Conservation (phyloP, 2,329 filamentous ascomycete genomes). For the Fusarium dlaminii region DNA sequence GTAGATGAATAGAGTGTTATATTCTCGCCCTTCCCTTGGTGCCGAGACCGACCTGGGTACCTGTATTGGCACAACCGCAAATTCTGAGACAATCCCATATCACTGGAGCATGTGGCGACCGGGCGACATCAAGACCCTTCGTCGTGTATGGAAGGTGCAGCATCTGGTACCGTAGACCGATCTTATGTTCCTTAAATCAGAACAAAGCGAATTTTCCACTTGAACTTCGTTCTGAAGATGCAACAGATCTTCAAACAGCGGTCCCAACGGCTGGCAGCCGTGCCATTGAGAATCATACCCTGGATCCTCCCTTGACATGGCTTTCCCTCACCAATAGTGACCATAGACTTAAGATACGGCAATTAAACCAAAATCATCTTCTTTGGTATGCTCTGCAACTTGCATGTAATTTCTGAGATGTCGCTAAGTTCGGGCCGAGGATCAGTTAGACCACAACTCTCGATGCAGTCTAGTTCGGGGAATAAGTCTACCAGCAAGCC, state of each 20-base stretch:
- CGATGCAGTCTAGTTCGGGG: too few relatives aligned
- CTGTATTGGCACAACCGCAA: not conserved
- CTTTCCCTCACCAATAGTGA: not conserved
- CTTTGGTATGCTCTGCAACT: too few relatives aligned
- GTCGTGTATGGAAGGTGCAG: not conserved
- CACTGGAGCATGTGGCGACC: not conserved
- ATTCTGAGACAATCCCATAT: not conserved
- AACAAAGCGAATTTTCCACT: too few relatives aligned
- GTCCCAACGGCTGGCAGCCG: too few relatives aligned
- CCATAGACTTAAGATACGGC: not conserved
- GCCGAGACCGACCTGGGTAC: not conserved
- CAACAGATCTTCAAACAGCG: not conserved
- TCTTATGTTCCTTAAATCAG: too few relatives aligned
- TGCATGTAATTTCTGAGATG: not conserved
- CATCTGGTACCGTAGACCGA: not conserved
- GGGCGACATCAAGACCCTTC: not conserved
- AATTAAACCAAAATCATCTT: not conserved
- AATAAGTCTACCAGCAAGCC: not conserved
- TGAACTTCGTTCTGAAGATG: not conserved
- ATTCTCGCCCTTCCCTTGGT: not conserved
- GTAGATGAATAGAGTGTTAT: not conserved
- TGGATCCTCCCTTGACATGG: not conserved
- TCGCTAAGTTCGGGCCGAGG: too few relatives aligned
- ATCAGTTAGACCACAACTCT: not conserved
- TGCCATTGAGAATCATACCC: not conserved